Conservation (phyloP, 495 filamentous ascomycete species). For the Penicillium ochrochloron region DNA sequence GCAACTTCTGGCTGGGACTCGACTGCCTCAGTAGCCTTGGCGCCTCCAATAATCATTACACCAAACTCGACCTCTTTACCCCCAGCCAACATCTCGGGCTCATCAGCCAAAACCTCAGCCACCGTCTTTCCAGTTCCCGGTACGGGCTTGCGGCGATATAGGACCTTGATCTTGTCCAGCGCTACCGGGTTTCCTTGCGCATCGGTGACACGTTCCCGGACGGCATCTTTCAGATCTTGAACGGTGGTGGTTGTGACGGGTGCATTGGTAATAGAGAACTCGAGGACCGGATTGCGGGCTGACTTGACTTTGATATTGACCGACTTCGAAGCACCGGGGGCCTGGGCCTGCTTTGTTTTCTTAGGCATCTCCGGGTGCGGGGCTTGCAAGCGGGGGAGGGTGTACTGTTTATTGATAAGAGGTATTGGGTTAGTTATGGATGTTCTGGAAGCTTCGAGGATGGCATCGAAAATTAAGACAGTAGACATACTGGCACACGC, state of each 20-base stretch:
- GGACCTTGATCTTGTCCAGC: constrained; percentile 76
- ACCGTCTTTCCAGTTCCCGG: constrained; percentile 61
- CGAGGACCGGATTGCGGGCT: constrained; percentile 70
- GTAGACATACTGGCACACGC: constrained; percentile 66
- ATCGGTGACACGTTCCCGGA: constrained; percentile 55
- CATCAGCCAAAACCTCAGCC: constrained; percentile 54
- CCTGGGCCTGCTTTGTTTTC: constrained; percentile 46
- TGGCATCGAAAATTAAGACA: not conserved
- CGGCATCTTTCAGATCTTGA: constrained; percentile 69
- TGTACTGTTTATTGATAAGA: constrained; percentile 36
- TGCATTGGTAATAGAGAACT: constrained; percentile 61
- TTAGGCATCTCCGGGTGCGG: constrained; percentile 56
- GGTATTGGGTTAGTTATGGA: not conserved
- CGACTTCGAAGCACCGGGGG: constrained; percentile 52
- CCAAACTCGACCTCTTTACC: constrained; percentile 67
- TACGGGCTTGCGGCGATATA: constrained; percentile 83
- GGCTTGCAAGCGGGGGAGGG: constrained; percentile 51
- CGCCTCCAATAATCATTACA: constrained; percentile 83
- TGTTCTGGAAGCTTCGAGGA: not conserved
- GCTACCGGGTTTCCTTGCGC: constrained; percentile 37
- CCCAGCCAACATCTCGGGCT: constrained; percentile 41
- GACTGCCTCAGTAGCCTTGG: constrained; percentile 36
- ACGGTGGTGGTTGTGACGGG: constrained; percentile 67
- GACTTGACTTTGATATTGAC: constrained; percentile 71
- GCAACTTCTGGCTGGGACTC: constrained; percentile 37